A percentile compares a stretch with the other conserved stretches of the same genome.
Conservation (phyloP, 352 stramenopile species). For the Pythium dissimile region DNA sequence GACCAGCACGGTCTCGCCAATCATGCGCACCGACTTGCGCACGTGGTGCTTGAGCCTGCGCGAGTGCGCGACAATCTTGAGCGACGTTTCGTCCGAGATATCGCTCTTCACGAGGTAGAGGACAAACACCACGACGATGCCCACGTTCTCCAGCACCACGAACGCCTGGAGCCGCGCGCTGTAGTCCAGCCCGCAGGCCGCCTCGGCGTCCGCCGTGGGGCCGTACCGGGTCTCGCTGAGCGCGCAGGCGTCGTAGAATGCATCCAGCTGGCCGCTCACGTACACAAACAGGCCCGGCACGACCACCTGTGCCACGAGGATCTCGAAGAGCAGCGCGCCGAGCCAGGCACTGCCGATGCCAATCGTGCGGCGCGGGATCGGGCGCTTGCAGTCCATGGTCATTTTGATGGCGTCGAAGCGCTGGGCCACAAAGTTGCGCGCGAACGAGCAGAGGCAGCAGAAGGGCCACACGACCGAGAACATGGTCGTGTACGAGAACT, state of each 20-base stretch:
- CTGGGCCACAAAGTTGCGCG: constrained; percentile 45
- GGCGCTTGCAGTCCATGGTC: constrained; percentile 60
- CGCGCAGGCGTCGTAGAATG: constrained; percentile 37
- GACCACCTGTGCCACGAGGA: constrained; percentile 40
- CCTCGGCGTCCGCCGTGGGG: constrained; percentile 18
- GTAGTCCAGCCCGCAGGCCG: constrained; percentile 8
- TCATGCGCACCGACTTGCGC: constrained; percentile 53
- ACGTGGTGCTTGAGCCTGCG: constrained; percentile 49
- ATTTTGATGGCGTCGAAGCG: constrained; percentile 65
- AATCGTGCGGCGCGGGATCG: constrained; percentile 45
- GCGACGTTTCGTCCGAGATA: constrained; percentile 45
- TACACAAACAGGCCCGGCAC: constrained; percentile 60
- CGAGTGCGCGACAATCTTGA: constrained; percentile 56
- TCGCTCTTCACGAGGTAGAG: constrained; percentile 53
- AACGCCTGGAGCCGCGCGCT: constrained; percentile 34
- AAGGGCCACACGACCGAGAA: constrained; percentile 69
- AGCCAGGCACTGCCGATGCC: constrained; percentile 49
- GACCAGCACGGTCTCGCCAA: constrained; percentile 52
- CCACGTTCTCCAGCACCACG: constrained; percentile 47
- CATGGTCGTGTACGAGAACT: constrained; percentile 71
- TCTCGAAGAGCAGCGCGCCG: constrained; percentile 53
- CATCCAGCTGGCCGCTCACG: constrained; percentile 57
- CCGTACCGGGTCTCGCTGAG: constrained; percentile 40
- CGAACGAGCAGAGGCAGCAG: constrained; percentile 49
- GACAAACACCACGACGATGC: constrained; percentile 41